Base-by-base conservation (phyloP, 225 moss, liverwort and hornwort genomes). In the Asterella californica region DNA sequence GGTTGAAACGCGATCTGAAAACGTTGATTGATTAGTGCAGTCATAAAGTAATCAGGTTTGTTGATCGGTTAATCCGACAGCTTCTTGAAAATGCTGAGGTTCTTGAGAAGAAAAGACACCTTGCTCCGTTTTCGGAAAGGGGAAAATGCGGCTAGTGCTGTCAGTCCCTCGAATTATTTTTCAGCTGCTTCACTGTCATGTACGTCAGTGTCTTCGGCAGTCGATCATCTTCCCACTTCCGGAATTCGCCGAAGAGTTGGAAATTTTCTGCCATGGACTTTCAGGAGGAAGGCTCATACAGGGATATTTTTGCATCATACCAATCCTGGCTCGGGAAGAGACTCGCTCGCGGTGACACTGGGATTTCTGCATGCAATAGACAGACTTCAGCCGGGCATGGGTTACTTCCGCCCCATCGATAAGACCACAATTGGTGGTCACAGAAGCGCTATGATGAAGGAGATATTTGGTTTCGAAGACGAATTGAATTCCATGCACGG, bases 331-430 rank as follows among this genome's bases (percentile, higher is more conserved):
- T 83, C 89, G 11, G 90, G 90, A 46, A 90, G 92, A 27, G 88
- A 90, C 79, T 91, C 96, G 0, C 89, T 92, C 10, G 85, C 94
- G 2, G 92, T 92, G 8, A 84, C 96, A 9, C 85, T 96, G 69
- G 96, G 96, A 3, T 69, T 96, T 77, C 38, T 96, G 78, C 91
- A 94, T 77, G 90, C 92, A 1, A 69, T 96, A 49, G 94, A 96
- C 82, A 84, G 91, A 72, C 77, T 92, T 75, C 89, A 91, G 53
- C 96, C 94, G 9, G 94, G 92, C 18, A 34, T 92, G 59, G 94
- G 94, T 0, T 96, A 96, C 88, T 96, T 96, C 78, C 85, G 96
- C 10, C 96, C 96, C 5, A 90, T 96, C 37, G 94, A 96, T 83
- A 86, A 89, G 70, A 96, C 96, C 30, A 90, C 92, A 34, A 94